A percentile compares a stretch with the other conserved stretches of the same genome.
These are phyloP conservation scores for Cordyceps tenuipes DNA, from an alignment of 2,329 filamentous ascomycete species.

Conservation along the genomic window DNA sequence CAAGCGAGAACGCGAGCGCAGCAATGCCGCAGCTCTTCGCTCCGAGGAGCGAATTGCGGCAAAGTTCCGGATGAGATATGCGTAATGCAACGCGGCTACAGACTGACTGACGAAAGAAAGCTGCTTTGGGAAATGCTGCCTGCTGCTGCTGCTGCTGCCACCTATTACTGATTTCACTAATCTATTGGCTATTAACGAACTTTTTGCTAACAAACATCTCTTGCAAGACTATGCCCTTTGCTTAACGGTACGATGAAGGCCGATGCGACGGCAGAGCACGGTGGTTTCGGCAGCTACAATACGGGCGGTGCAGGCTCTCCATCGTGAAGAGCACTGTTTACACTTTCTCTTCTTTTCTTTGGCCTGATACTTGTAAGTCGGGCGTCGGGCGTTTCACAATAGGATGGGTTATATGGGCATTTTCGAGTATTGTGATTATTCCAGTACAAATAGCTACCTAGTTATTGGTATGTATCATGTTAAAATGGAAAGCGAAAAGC, in stretches of 20 bases:
- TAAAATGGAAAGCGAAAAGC: background rate
- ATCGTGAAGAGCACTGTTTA: background rate
- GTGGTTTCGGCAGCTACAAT: constrained; percentile 50
- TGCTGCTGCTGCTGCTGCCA: background rate
- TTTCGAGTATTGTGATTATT: background rate
- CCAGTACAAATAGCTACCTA: background rate
- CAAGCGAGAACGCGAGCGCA: background rate
- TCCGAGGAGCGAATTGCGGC: background rate
- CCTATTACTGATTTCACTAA: constrained; percentile 4
- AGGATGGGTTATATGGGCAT: background rate
- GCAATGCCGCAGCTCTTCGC: background rate
- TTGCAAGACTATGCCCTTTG: constrained; percentile 65
- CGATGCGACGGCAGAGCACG: constrained; percentile 46
- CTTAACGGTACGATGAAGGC: constrained; percentile 74
- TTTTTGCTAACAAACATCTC: constrained; percentile 20
- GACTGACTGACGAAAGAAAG: background rate
- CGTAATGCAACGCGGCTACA: background rate
- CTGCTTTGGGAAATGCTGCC: constrained; percentile 11
- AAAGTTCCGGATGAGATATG: background rate
- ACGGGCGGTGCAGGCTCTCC: constrained; percentile 18
- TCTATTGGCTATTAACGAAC: background rate
- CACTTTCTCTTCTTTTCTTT: background rate
- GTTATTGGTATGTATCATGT: no score
- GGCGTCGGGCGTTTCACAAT: background rate
- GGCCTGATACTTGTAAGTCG: background rate